Evolutionary conservation across 768 basidiomycete species (phyloP), one percentile per base, ranked within the genome.

Genomic region (Suillus fuscotomentosus): DNA sequence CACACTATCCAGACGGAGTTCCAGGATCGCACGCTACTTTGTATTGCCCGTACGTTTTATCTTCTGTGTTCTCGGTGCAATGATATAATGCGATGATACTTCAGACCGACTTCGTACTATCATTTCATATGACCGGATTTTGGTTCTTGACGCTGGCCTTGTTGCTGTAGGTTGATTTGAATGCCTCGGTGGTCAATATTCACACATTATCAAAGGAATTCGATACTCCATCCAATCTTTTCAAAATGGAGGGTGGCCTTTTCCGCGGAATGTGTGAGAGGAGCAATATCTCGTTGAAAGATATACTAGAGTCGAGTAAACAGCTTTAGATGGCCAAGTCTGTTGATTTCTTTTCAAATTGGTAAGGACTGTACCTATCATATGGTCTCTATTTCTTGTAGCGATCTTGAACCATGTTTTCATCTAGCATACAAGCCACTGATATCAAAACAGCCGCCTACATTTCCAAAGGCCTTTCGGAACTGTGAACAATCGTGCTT

Each of bases 251-350:
- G 2, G 78, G 78, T 53, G 82, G 89, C 2, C 78, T 88, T 41
- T 91, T 90, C 79, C 77, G 81, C n/a, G 79, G 79, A 24, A 83
- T 92, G 76, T 90, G 88, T 70, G 81, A 84, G 36, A 79, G 83
- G 67, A 82, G 81, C 55, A 79, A 80, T 43, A 84, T 88, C 59
- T 79, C 81, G 0, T 63, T 78, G 14, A 76, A 76, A 17, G 86
- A 88, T 69, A 83, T 87, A 38, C 36, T 38, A 48, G 55, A 67
- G 53, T 24, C 36, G 57, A 50, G 65, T 61, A 31, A 24, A 36
- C 55, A 39, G 42, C 22, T n/a, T 36, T 54, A 38, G 7, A n/a
- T 54, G 20, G 20, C 11, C 17, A 34, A 36, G 31, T 36, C n/a
- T n/a, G 10, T 36, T 13, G 2, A 14, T 54, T 34, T 8, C 22